Percentiles rank a stretch among this genome's conserved stretches.
phyloP scores from a whole-genome alignment of 305 asterid species.

The Striga hermonthica region DNA sequence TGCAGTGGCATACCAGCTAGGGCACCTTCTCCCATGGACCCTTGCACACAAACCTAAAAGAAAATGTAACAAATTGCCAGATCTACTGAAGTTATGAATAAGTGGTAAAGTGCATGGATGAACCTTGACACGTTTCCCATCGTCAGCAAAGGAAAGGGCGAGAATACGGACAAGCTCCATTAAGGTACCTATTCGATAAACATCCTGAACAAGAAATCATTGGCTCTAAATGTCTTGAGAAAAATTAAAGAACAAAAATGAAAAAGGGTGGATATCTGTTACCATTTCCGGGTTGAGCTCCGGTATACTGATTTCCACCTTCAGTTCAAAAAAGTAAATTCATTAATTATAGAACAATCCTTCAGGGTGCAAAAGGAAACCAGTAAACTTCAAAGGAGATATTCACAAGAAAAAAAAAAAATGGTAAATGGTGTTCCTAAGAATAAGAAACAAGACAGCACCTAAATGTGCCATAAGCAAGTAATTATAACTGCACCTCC shows the following conservation, averaged over 20 bases:
- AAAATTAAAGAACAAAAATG: conserved; percentile 9
- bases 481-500: conserved; percentile 27
- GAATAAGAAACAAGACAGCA: not conserved
- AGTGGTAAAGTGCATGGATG: conserved; percentile 19
- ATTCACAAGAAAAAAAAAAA: not conserved
- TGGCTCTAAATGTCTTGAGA: conserved; percentile 31
- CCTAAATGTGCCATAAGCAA: not conserved
- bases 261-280: conserved; percentile 23
- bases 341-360: conserved; percentile 18
- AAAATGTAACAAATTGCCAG: conserved; percentile 24
- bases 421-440: not conserved
- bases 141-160: conserved; percentile 92
- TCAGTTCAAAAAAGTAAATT: conserved; percentile 33
- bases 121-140: conserved; percentile 90
- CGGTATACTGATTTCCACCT: conserved; percentile 91
- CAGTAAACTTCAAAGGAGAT: conserved; percentile 14
- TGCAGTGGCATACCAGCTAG: conserved; percentile 97
- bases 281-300: conserved; percentile 98
- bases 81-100: conserved; percentile 1
- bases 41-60: conserved; percentile 88
- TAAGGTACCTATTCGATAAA: conserved; percentile 95
- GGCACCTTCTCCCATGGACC: conserved; percentile 94
- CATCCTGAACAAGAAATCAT: conserved; percentile 76
- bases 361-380: conserved; percentile 23
- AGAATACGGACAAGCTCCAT: conserved; percentile 85